Evolutionary conservation across 164 flowering plant genomes (phyloP).

Genomic region (Tetrastigma voinierianum): DNA sequence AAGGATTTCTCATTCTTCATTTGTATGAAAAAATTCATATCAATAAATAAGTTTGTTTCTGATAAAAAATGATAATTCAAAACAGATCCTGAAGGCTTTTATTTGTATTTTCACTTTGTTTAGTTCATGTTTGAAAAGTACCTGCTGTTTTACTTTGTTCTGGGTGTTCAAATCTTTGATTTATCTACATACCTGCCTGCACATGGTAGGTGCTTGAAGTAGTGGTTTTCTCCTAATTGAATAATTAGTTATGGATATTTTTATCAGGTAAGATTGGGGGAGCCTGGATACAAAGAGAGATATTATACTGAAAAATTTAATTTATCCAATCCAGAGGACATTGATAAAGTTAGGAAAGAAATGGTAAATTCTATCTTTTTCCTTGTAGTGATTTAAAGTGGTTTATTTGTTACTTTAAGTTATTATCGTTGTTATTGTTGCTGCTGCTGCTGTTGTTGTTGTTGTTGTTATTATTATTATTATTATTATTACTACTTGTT

Average conservation of each 20-base stretch:
- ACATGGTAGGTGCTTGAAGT: too few species aligned
- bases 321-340: slow-evolving; percentile 41
- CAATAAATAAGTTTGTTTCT: too few species aligned
- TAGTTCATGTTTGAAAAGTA: too few species aligned
- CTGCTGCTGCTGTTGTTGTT: background rate
- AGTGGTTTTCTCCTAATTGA: background rate
- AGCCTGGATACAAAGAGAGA: slow-evolving; percentile 92
- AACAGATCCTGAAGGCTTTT: too few species aligned
- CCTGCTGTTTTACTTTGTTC: too few species aligned
- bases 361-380: slow-evolving; percentile 53
- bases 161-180: too few species aligned
- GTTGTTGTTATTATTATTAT: too few species aligned
- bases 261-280: slow-evolving; percentile 82
- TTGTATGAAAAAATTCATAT: too few species aligned
- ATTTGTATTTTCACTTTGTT: too few species aligned
- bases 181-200: too few species aligned
- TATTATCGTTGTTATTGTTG: background rate
- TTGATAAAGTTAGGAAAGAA: slow-evolving; percentile 61
- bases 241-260: background rate
- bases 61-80: too few species aligned
- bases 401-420: background rate
- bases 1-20: too few species aligned
- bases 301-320: slow-evolving; percentile 84
- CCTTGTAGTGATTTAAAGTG: background rate
- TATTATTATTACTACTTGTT: background rate